A percentile compares a stretch with the other conserved stretches of the same genome.
Conservation (phyloP, 140 eudicot genomes). For the Oenanthe javanica region DNA sequence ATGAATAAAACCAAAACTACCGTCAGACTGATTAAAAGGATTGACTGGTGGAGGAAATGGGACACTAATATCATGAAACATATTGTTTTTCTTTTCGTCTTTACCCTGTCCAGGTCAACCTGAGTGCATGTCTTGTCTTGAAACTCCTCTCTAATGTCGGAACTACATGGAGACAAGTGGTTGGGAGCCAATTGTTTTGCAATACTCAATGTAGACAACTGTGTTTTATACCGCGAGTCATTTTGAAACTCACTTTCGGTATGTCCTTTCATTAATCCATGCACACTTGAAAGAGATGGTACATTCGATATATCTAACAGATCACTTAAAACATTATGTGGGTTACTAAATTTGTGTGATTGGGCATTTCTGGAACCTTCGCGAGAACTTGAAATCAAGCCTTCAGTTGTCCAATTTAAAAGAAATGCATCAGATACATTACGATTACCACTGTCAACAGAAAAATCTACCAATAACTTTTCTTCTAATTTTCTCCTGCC, state of each 20-base stretch:
- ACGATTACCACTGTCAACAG: conserved; percentile 13
- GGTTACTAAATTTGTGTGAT: not conserved
- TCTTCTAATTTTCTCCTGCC: conserved; percentile 26
- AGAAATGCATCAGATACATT: conserved; percentile 17
- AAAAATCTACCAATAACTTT: conserved; percentile 18
- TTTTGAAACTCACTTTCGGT: conserved; percentile 20
- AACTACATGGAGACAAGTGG: conserved; percentile 8
- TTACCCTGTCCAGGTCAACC: conserved; percentile 17
- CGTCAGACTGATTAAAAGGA: not conserved
- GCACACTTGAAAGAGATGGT: conserved; percentile 21
- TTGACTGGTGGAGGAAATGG: conserved; percentile 16
- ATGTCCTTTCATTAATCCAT: conserved; percentile 5
- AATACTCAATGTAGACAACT: conserved; percentile 14
- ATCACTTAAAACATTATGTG: not conserved
- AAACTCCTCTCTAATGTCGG: conserved; percentile 12
- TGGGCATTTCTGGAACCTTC: not conserved
- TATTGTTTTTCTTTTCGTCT: conserved; percentile 21
- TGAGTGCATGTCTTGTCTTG: conserved; percentile 23
- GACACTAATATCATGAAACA: conserved; percentile 30
- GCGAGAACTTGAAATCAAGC: conserved; percentile 6
- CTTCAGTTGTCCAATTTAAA: conserved; percentile 15
- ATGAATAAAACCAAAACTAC: conserved; percentile 9
- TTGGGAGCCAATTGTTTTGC: conserved; percentile 11
- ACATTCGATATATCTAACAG: conserved; percentile 15
- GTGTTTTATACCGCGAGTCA: conserved; percentile 12